Evolutionary conservation across 2,329 filamentous ascomycete genomes (phyloP), one percentile per base, ranked within the genome.

Genomic region (Neofusicoccum ribis): DNA sequence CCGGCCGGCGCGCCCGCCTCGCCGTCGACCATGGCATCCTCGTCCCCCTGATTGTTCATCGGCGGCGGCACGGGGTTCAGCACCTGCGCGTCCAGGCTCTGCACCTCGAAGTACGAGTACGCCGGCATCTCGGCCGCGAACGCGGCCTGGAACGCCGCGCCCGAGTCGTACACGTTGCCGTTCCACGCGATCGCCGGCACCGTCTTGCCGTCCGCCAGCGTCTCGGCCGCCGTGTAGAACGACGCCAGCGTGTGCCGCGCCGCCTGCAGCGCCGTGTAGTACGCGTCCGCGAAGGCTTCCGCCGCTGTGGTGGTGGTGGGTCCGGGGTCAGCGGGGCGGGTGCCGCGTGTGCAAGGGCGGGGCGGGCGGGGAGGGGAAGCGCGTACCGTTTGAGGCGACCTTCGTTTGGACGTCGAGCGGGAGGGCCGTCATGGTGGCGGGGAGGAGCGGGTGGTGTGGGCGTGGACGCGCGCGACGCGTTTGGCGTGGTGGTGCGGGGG

Each of bases 121-220:
- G 69, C 78, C 50, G 81, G 86, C 78, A 89, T 85, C 70, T 92
- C 87, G 5, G 84, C 84, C 65, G 88, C 83, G 69, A 93, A 90
- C 34, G 92, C 84, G 17, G 84, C 83, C 70, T 89, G 87, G 71
- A 93, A 89, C 50, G 88, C 87, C 59, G 81, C 79, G 0, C 88
- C 89, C 64, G 86, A 84, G 39, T 84, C 77, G 43, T 91, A 80
- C 2, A 86, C 78, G 54, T 88, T 88, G 71, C 93, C 92, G 79
- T 96, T 96, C 83, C 93, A 89, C 71, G 88, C 86, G 72, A 97
- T 93, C 74, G 88, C 87, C 60, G 91, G 80, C 3, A 83, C 72
- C 0, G 77, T 84, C 39, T 82, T 81, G 27, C 82, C 78, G 67
- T 82, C 79, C n/a, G 84, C 85, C 66, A 83, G 80, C 11, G 83